Conservation (phyloP, 1,139 yeast genomes). For the Arxiozyma bovina region DNA sequence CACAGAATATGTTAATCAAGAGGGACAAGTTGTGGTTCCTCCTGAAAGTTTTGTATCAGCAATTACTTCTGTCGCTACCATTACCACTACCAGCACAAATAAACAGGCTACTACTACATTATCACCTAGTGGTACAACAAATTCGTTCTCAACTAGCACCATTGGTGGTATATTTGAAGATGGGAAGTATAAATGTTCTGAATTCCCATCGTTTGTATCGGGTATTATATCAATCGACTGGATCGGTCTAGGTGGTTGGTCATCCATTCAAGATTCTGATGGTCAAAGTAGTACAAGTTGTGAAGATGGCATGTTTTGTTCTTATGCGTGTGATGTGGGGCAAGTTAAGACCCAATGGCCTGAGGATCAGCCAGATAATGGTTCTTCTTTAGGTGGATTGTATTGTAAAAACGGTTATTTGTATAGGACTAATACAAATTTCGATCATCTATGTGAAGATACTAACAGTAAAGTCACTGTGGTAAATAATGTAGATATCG, state of each 20-base stretch:
- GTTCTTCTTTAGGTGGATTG: constrained; percentile 89
- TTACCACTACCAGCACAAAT: constrained; percentile 10
- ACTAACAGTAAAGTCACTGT: constrained; percentile 65
- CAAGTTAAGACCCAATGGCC: constrained; percentile 99
- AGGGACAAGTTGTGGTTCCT: constrained; percentile 32
- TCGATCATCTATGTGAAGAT: constrained; percentile 72
- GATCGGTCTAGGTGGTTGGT: constrained; percentile 85
- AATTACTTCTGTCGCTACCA: constrained; percentile 14
- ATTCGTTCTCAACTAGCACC: constrained; percentile 46
- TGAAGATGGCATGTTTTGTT: constrained; percentile 85
- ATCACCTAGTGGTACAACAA: constrained; percentile 45
- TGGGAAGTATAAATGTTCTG: constrained; percentile 65
- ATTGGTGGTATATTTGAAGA: constrained; percentile 47
- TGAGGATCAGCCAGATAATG: constrained; percentile 66
- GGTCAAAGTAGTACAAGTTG: constrained; percentile 59
- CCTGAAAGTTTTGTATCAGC: constrained; percentile 12
- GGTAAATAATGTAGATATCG: constrained; percentile 50
- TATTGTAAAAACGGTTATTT: constrained; percentile 70
- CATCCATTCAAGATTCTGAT: constrained; percentile 62
- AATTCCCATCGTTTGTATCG: constrained; percentile 72
- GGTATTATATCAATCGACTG: constrained; percentile 83
- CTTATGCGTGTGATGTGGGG: constrained; percentile 95
- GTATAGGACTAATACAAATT: constrained; percentile 60
- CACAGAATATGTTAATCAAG: constrained; percentile 39
- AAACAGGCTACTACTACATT: constrained; percentile 5